Percentiles rank a stretch among this genome's conserved stretches.
Evolutionary conservation across 2,329 filamentous ascomycete species (phyloP).

Genomic region (Ophioceras dolichostomum): DNA sequence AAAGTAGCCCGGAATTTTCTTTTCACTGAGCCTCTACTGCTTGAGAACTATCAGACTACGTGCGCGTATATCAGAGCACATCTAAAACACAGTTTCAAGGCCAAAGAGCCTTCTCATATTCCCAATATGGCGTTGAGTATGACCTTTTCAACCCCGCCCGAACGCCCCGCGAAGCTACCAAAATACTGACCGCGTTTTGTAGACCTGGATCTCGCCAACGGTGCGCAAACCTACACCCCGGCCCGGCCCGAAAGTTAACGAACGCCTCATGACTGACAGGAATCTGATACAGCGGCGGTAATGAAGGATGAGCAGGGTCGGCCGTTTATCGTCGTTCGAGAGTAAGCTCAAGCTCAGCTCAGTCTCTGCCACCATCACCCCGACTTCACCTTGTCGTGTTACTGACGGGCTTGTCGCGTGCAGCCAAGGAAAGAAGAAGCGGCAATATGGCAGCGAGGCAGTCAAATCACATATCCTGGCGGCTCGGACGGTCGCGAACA

Average conservation of each 20-base stretch:
- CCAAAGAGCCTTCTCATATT: neutral
- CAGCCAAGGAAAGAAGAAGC: conserved; percentile 95
- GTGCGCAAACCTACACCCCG: conserved; percentile 33
- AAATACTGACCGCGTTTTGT: conserved; percentile 13
- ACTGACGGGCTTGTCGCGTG: conserved; percentile 5
- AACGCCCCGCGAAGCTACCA: too few species aligned
- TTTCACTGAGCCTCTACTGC: neutral
- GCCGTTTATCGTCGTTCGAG: conserved; percentile 96
- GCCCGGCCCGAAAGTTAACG: too few species aligned
- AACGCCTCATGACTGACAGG: conserved; percentile 10
- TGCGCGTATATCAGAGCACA: too few species aligned
- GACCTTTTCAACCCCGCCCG: too few species aligned
- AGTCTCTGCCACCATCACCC: neutral
- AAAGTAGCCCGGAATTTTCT: neutral
- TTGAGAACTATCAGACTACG: too few species aligned
- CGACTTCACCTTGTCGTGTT: neutral
- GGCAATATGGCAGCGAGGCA: conserved; percentile 90
- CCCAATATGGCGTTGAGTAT: conserved; percentile 48
- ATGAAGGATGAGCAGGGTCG: conserved; percentile 96
- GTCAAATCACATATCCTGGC: conserved; percentile 98
- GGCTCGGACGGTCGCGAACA: conserved; percentile 88
- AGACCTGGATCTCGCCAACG: conserved; percentile 79
- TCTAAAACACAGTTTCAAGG: neutral
- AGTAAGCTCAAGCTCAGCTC: conserved; percentile 69
- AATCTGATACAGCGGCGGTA: conserved; percentile 42